Base-by-base conservation (phyloP, 805 yeast species). In the Danielia reshetovae region DNA sequence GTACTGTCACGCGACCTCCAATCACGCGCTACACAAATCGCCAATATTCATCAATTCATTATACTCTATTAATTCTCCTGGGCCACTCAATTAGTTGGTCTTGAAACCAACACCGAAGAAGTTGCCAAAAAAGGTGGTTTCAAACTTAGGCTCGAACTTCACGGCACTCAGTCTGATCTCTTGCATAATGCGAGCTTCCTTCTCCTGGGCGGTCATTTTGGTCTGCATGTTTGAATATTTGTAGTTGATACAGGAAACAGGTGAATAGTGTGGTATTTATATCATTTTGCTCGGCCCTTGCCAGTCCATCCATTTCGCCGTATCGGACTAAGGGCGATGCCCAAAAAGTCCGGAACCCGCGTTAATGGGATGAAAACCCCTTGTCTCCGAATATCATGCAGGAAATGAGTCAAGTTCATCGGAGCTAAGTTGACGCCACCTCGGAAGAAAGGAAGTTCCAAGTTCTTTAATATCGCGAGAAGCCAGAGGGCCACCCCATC, bases 151-250 rank as follows among this genome's bases (percentile, higher is more conserved):
- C 38, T 65, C 69, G 52, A 42, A 66, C 43, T 53, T 61, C 29
- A 49, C 57, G 30, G 46, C 30, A 38, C 46, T 48, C 38, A 32
- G 38, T 60, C 68, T 62, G 41, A 67, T 67, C 45, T 66, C 72
- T 28, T 56, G 55, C 72, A 67, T 66, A 45, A 67, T 66, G 44
- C 54, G 54, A 42, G 70, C 71, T 57, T 67, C 72, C 52, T 67
- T 67, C 51, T 67, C 71, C 39, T 53, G 59, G 35, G 71, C 71
- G 38, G 48, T 46, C 26, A 30, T 39, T 28, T 37, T 47, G 21
- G 38, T 34, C 9, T 42, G 31, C 46, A 38, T 43, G 16, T 35
- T 7, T 30, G 21, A 13, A 13, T 19, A 19, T n/a, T 18, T 28
- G 14, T 7, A 17, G 14, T 17, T 27, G 19, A 7, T 27, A 13